Evolutionary conservation across 345 rosid genomes (phyloP).

Genomic region (Rubroshorea leprosula): DNA sequence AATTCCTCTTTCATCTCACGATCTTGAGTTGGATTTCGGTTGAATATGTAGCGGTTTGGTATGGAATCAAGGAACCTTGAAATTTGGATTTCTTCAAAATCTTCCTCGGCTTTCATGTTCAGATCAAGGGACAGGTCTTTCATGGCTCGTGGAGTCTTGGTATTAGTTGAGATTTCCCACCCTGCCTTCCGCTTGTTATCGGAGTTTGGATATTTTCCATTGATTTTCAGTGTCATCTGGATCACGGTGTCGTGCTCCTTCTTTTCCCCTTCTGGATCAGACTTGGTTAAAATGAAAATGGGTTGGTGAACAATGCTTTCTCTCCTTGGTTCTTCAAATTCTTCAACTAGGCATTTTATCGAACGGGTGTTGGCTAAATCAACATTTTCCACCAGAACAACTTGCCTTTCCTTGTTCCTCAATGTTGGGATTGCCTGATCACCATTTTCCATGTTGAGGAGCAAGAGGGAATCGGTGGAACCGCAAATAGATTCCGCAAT

Average conservation of each 20-base stretch:
- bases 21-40: conserved; percentile 27
- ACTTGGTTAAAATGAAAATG: conserved; percentile 51
- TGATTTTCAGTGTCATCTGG: conserved; percentile 50
- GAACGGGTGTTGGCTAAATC: conserved; percentile 49
- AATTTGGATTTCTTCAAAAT: conserved; percentile 46
- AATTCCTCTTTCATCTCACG: conserved; percentile 33
- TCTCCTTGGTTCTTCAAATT: conserved; percentile 27
- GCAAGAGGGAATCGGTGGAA: conserved; percentile 40
- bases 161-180: conserved; percentile 30
- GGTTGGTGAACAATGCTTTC: conserved; percentile 23
- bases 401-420: conserved; percentile 28
- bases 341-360: conserved; percentile 45
- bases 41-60: conserved; percentile 44
- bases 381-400: conserved; percentile 54
- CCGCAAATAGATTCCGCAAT: no score
- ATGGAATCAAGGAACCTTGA: conserved; percentile 57
- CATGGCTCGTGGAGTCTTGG: conserved; percentile 36
- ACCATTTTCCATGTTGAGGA: conserved; percentile 35
- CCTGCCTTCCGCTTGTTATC: conserved; percentile 60
- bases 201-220: conserved; percentile 17
- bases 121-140: conserved; percentile 59
- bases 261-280: conserved; percentile 22
- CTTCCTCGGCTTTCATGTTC: conserved; percentile 48
- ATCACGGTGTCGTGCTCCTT: conserved; percentile 33
- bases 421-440: conserved; percentile 23